Evolutionary conservation across 2,329 filamentous ascomycete genomes (phyloP).

Genomic region (Aspergillus glaucus): DNA sequence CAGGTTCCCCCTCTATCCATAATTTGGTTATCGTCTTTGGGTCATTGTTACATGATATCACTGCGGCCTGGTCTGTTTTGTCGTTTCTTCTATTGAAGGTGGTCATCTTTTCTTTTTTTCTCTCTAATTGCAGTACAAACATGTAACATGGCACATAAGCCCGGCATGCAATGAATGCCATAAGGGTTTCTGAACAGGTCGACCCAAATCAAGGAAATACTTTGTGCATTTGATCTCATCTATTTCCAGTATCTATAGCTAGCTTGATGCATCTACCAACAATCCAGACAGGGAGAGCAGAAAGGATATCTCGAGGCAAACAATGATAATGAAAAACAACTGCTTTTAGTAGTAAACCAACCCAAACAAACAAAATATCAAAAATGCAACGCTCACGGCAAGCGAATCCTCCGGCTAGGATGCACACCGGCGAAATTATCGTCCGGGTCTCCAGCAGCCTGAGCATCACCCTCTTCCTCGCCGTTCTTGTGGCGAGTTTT

Average conservation of each 20-base stretch:
- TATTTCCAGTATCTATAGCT: neutral
- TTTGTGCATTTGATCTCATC: neutral
- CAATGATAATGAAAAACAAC: neutral
- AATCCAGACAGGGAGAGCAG: neutral
- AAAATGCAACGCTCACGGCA: conserved; percentile 15
- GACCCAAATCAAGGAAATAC: neutral
- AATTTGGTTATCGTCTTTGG: neutral
- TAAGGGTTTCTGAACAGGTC: conserved; percentile 2
- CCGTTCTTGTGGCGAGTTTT: conserved; percentile 12
- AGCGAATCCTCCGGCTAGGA: conserved; percentile 37
- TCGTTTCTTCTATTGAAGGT: conserved; percentile 3
- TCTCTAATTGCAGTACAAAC: conserved; percentile 18
- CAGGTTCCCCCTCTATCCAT: conserved; percentile 4
- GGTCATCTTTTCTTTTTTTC: conserved; percentile 9
- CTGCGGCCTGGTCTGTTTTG: conserved; percentile 6
- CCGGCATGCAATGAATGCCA: conserved; percentile 14
- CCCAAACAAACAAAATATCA: conserved; percentile 3
- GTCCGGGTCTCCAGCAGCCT: conserved; percentile 6
- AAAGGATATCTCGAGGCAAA: conserved; percentile 5
- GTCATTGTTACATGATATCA: conserved; percentile 1
- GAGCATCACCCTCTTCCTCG: conserved; percentile 17
- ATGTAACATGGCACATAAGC: conserved; percentile 21
- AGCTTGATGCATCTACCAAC: conserved; percentile 4
- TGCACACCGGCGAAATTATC: conserved; percentile 35
- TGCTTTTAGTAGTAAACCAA: neutral